Conservation (phyloP, 148 eudicot genomes). For the Fallopia convolvulus region DNA sequence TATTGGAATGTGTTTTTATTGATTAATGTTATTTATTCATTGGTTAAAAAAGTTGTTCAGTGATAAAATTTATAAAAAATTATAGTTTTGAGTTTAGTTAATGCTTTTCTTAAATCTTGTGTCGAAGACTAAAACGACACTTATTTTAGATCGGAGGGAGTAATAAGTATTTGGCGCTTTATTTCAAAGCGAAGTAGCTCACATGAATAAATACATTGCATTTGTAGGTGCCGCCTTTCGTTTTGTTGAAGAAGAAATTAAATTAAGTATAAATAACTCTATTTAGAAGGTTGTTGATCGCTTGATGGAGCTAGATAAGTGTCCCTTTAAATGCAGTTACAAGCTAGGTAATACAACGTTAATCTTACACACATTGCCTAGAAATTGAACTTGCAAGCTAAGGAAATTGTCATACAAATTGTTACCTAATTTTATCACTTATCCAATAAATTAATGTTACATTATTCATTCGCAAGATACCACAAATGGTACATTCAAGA, state of each 20-base stretch:
- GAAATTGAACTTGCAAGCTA: neutral
- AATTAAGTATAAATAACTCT: neutral
- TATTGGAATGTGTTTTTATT: too few species aligned
- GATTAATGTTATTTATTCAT: too few species aligned
- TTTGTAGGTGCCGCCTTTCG: neutral
- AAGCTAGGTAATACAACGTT: neutral
- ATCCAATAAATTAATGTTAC: neutral
- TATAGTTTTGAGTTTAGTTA: too few species aligned
- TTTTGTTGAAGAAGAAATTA: neutral
- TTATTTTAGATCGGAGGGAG: too few species aligned
- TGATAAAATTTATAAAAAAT: too few species aligned
- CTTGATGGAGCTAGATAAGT: neutral
- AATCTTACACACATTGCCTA: neutral
- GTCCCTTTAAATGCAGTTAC: neutral
- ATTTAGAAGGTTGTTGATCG: neutral
- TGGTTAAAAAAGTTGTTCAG: too few species aligned
- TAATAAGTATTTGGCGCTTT: neutral
- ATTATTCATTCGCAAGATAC: neutral
- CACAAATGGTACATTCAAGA: too few species aligned
- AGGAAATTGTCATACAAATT: neutral
- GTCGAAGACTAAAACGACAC: too few species aligned
- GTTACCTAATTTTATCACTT: neutral
- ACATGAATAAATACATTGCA: slow-evolving; percentile 1
- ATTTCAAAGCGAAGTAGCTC: neutral
- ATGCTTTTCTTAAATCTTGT: too few species aligned